Base-by-base conservation (phyloP, 495 filamentous ascomycete species). In the Penicillium tannophilum region DNA sequence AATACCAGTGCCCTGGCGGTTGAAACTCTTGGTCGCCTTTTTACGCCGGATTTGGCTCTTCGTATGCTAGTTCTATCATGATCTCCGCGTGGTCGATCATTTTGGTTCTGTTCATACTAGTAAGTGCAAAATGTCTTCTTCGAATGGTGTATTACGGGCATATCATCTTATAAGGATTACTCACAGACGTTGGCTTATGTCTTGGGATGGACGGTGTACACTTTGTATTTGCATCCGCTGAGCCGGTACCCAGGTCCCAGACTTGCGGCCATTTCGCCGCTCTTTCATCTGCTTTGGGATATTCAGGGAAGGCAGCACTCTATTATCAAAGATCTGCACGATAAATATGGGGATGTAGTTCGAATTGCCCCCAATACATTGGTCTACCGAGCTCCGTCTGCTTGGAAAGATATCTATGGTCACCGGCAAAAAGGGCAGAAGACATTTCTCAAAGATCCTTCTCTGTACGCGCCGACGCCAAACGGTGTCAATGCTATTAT, bases 371-470 rank as follows among this genome's bases (percentile, higher is more conserved):
- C 84, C 0, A 75, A 83, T 63, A 74, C 84, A 49, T 71, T 88
- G 14, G 72, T 72, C 0, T 88, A 79, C 65, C 76, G 63, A 24
- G 66, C 73, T 17, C 67, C 81, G 0, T 61, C 76, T 51, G 84
- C 83, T 2, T 87, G 82, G 83, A 78, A 76, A 41, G 83, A 86
- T 30, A 84, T 87, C 42, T 84, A 85, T 67, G 79, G 78, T 14
- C 80, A 82, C 53, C 73, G 71, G 16, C 68, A 72, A 19, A 63
- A 67, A 44, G 78, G 71, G 0, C 63, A 67, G 17, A 62, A 47
- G 4, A 59, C 64, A 12, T 73, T 73, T 28, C 35, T 63, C 52
- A 75, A 72, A 42, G 75, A 84, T 43, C 65, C 73, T 3, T 55
- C 65, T 11, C 56, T 73, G 44, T 68, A 71, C 35, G 47, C 62